Conservation (phyloP, 495 filamentous ascomycete genomes). For the Annulohypoxylon nitens region DNA sequence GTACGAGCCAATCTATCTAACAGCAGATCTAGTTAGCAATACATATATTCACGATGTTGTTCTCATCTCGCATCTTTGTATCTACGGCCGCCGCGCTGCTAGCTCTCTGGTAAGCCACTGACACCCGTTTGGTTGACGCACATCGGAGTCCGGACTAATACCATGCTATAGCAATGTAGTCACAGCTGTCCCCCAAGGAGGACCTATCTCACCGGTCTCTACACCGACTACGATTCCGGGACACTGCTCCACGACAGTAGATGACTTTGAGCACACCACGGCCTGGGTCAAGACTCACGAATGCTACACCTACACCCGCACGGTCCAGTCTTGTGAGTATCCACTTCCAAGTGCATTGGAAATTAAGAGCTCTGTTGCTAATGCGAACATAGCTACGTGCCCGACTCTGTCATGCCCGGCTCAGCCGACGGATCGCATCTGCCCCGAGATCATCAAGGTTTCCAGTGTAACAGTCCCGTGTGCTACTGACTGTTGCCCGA, state of each 20-base stretch:
- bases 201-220: slow-evolving; percentile 12
- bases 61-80: slow-evolving; percentile 29
- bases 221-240: slow-evolving; percentile 40
- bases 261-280: slow-evolving; percentile 44
- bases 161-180: slow-evolving; percentile 18
- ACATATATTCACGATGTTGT: slow-evolving; percentile 29
- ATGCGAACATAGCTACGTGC: slow-evolving; percentile 38
- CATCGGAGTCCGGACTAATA: slow-evolving; percentile 12
- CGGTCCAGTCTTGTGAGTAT: slow-evolving; percentile 30
- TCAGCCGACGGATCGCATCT: slow-evolving; percentile 37
- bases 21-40: neutral
- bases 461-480: slow-evolving; percentile 54
- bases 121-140: neutral
- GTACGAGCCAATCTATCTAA: neutral
- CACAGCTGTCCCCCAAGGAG: slow-evolving; percentile 19
- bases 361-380: neutral
- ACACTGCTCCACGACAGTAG: slow-evolving; percentile 46
- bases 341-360: neutral
- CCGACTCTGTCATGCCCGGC: slow-evolving; percentile 42
- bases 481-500: slow-evolving; percentile 58
- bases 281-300: slow-evolving; percentile 40
- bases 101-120: slow-evolving; percentile 36
- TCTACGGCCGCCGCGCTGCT: slow-evolving; percentile 30
- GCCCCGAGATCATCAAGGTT: slow-evolving; percentile 48
- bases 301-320: slow-evolving; percentile 46